These are phyloP conservation scores for Pseudonitzschia pungens DNA, from an alignment of 108 stramenopile species.

Conservation along the genomic window DNA sequence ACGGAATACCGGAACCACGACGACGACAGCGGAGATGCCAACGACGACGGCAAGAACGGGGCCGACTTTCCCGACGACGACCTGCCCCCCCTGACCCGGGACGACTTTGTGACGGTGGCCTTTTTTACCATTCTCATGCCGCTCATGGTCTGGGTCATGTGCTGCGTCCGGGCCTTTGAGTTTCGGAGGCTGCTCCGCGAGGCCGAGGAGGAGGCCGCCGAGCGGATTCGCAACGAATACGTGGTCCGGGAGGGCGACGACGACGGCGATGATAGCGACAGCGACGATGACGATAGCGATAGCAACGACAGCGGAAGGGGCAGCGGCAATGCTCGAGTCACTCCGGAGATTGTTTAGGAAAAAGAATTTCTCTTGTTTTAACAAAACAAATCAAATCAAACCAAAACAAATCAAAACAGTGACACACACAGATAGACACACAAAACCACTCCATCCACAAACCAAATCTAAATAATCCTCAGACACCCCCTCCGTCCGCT, in stretches of 20 bases:
- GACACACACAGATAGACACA: too few relatives aligned
- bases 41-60: neutral
- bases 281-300: neutral
- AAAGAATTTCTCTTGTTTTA: too few relatives aligned
- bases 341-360: neutral
- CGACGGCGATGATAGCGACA: neutral
- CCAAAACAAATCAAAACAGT: too few relatives aligned
- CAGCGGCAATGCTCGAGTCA: too few relatives aligned
- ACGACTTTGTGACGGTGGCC: conserved; percentile 48
- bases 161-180: conserved; percentile 69
- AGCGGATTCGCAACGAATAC: conserved; percentile 42
- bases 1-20: neutral
- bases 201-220: conserved; percentile 75
- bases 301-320: neutral
- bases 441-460: too few relatives aligned
- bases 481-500: too few relatives aligned
- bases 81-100: conserved; percentile 18
- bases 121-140: conserved; percentile 68
- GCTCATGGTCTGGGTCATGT: conserved; percentile 68
- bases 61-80: neutral
- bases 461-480: too few relatives aligned
- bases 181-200: conserved; percentile 67
- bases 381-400: too few relatives aligned
- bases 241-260: neutral
- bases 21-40: neutral